These are phyloP conservation scores for Wickerhamiella siamensis DNA, from an alignment of 805 yeast genomes.

Conservation along the genomic window DNA sequence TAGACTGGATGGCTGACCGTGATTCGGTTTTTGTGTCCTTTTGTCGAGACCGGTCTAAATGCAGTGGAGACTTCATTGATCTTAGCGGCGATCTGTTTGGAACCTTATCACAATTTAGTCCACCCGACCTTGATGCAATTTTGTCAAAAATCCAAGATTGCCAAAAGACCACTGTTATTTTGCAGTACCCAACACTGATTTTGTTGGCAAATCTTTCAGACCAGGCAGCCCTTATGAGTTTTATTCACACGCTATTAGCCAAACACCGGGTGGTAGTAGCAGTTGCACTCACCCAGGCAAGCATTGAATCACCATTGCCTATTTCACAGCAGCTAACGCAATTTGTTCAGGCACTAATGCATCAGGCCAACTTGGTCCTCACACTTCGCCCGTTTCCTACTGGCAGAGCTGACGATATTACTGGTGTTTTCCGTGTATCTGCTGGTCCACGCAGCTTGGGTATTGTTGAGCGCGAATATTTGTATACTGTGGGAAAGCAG, in stretches of 20 bases:
- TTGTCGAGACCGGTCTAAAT: constrained; percentile 1
- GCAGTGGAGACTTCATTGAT: constrained; percentile 8
- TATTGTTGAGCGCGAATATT: neutral
- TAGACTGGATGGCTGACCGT: constrained; percentile 2
- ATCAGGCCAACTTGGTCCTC: constrained; percentile 39
- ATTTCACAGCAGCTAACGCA: constrained; percentile 30
- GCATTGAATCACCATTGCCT: constrained; percentile 22
- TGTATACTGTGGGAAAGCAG: neutral
- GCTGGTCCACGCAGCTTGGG: constrained; percentile 32
- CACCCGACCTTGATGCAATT: constrained; percentile 5
- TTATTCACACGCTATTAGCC: constrained; percentile 25
- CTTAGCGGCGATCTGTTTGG: constrained; percentile 10
- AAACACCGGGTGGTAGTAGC: constrained; percentile 25
- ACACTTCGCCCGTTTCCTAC: constrained; percentile 54
- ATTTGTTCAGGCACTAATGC: constrained; percentile 34
- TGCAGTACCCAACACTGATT: constrained; percentile 37
- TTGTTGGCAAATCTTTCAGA: constrained; percentile 13
- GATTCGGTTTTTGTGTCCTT: constrained; percentile 2
- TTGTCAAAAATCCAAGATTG: neutral
- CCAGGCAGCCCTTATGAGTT: constrained; percentile 26
- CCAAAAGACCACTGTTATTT: constrained; percentile 23
- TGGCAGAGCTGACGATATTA: constrained; percentile 69
- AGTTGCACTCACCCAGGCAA: constrained; percentile 28
- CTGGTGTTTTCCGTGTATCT: constrained; percentile 53
- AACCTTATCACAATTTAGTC: constrained; percentile 2